These are phyloP conservation scores for Vitis amurensis DNA, from an alignment of 164 flowering plant species.

Conservation along the genomic window DNA sequence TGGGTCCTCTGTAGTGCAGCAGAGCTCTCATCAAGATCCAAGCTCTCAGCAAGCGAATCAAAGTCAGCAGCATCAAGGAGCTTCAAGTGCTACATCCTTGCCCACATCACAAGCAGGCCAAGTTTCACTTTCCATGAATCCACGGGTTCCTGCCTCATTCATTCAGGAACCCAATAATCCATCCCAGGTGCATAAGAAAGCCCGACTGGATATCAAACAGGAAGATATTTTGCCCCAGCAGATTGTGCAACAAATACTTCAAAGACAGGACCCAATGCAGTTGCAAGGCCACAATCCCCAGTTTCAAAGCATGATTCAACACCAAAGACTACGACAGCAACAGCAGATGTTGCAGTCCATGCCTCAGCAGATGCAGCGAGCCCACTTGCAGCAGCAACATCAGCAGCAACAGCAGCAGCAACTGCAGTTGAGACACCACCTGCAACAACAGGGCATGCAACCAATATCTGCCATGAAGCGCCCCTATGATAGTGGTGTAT, in stretches of 20 bases:
- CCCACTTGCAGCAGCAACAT: conserved; percentile 64
- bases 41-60: conserved; percentile 51
- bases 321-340: conserved; percentile 75
- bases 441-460: conserved; percentile 66
- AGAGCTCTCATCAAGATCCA: conserved; percentile 66
- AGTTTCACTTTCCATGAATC: conserved; percentile 39
- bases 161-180: conserved; percentile 59
- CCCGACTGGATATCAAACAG: conserved; percentile 77
- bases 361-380: conserved; percentile 66
- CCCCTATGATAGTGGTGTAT: conserved; percentile 80
- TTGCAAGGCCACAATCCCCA: conserved; percentile 74
- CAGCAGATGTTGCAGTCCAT: conserved; percentile 73
- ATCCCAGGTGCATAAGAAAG: conserved; percentile 77
- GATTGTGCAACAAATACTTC: conserved; percentile 74
- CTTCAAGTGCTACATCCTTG: conserved; percentile 78
- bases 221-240: conserved; percentile 82
- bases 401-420: conserved; percentile 66
- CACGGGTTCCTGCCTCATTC: conserved; percentile 42
- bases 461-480: conserved; percentile 53
- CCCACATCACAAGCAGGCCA: conserved; percentile 56
- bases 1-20: conserved; percentile 71
- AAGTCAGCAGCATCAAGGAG: conserved; percentile 62
- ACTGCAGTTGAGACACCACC: conserved; percentile 61
- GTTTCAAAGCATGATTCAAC: conserved; percentile 76
- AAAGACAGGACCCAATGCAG: conserved; percentile 74